phyloP scores from a whole-genome alignment of 148 eudicot genomes.

The Chenopodium album region DNA sequence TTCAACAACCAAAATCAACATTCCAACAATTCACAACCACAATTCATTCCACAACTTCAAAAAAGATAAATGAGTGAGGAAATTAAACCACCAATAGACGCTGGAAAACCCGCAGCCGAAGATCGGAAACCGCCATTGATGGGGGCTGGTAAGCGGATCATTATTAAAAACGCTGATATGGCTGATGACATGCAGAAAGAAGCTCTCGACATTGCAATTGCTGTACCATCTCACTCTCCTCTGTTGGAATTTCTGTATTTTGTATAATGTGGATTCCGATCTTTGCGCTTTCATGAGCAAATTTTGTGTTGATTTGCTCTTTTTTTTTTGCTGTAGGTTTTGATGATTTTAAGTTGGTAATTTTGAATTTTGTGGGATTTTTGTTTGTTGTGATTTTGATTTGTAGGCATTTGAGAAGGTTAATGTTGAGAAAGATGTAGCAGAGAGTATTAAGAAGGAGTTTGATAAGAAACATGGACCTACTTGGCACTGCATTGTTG shows the following conservation, averaged over 20 bases:
- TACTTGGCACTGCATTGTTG: conserved; percentile 99
- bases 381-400: background rate
- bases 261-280: conserved; percentile 10
- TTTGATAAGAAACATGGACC: conserved; percentile 90
- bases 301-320: conserved; percentile 13
- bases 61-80: conserved; percentile 45
- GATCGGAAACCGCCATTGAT: conserved; percentile 51
- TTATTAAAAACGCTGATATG: conserved; percentile 89
- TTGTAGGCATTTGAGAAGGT: conserved; percentile 81
- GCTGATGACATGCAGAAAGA: conserved; percentile 76
- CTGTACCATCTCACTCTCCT: conserved; percentile 37
- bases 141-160: conserved; percentile 46
- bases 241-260: background rate
- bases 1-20: background rate
- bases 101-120: conserved; percentile 38
- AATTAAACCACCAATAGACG: conserved; percentile 13
- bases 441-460: conserved; percentile 90
- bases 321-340: background rate
- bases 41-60: background rate
- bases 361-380: background rate
- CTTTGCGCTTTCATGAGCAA: conserved; percentile 6
- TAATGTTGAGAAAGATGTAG: conserved; percentile 94
- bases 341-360: background rate
- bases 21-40: background rate
- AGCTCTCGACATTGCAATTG: conserved; percentile 76